Evolutionary conservation across 2,329 filamentous ascomycete genomes (phyloP), one percentile per base, ranked within the genome.

Genomic region (Neofusicoccum umdonicola): DNA sequence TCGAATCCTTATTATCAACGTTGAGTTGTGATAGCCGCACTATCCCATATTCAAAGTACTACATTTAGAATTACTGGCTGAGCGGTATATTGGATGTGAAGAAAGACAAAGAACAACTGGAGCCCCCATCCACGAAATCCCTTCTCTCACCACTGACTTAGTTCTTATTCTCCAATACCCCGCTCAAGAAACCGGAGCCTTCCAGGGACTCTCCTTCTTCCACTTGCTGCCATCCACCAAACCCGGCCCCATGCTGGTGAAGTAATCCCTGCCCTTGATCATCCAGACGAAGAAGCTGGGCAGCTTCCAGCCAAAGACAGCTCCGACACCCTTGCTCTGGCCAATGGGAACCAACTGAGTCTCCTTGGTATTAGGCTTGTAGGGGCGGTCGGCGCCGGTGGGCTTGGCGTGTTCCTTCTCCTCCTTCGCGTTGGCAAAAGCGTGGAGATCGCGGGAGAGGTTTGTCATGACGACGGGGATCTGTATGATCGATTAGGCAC

Each of bases 381-480:
- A 72, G 9, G 35, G 19, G 22, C 66, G 67, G 39, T 74, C 73
- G 22, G 41, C 50, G n/a, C 64, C 62, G 35, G 50, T 42, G n/a
- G 63, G 52, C 35, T 48, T 58, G 27, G 51, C 62, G 44, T 54
- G 52, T 9, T 37, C 19, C 54, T 64, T 64, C 52, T 64, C 63
- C 12, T 39, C 61, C 3, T 17, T 31, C 5, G 61, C 48, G 4
- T 50, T 27, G 34, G 63, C 52, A 64, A 67, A 76, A 12, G 71
- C 69, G 2, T 80, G 68, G 41, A 85, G 67, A 64, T 84, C 82
- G 54, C 80, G 76, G 66, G 79, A 77, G n/a, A 85, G 69, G 66
- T 83, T 84, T 4, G 76, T 74, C 22, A 72, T 71, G 3, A 81
- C 65, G 3, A 80, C 76, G 1, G 81, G 78, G 0, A 82, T 31